Conservation (phyloP, 75 land plant genomes). For the Cryptomeria japonica region DNA sequence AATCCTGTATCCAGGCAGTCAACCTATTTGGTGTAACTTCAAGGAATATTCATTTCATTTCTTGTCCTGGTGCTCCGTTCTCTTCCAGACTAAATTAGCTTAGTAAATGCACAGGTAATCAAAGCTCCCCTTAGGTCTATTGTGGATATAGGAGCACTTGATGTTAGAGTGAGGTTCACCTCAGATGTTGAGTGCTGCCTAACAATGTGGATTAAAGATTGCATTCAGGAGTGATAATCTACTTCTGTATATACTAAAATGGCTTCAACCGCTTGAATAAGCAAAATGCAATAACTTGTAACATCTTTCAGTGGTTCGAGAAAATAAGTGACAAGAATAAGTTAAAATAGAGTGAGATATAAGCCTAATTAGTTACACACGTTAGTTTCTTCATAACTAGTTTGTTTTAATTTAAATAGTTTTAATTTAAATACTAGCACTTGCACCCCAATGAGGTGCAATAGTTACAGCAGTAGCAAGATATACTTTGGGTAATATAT, state of each 20-base stretch:
- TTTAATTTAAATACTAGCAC: no score
- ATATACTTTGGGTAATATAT: no score
- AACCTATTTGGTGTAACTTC: no score
- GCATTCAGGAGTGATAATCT: not conserved
- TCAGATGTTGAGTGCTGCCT: not conserved
- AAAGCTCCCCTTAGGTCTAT: not conserved
- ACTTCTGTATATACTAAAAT: not conserved
- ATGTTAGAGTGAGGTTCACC: not conserved
- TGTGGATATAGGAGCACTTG: not conserved
- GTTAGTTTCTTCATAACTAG: not conserved
- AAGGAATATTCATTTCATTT: not conserved
- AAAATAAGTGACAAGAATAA: not conserved
- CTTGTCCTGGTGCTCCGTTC: not conserved
- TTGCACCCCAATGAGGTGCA: no score
- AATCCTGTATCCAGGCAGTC: not conserved
- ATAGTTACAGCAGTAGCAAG: no score
- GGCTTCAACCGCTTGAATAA: not conserved
- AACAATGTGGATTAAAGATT: not conserved
- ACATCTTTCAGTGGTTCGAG: not conserved
- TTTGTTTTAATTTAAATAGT: no score
- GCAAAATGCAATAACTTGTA: not conserved
- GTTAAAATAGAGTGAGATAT: not conserved
- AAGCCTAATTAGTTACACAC: not conserved
- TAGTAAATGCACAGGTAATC: no score
- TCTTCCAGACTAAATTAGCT: no score